A percentile compares a stretch with the other conserved stretches of the same genome.
Conservation (phyloP, 345 rosid species). For the Citrus australasica region DNA sequence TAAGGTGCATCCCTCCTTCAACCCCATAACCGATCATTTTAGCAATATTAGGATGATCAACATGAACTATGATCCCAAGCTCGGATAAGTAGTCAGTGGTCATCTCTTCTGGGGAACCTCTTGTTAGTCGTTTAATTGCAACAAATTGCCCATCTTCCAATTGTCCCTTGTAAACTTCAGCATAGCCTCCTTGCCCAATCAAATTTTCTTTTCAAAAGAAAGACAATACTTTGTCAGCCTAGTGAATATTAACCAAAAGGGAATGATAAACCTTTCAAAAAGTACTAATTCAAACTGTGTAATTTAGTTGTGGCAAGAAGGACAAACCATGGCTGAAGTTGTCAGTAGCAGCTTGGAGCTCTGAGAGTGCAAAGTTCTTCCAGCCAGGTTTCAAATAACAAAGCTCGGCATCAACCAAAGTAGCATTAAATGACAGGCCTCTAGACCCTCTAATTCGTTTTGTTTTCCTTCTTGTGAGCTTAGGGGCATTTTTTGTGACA, state of each 20-base stretch:
- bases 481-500: conserved; percentile 39
- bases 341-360: conserved; percentile 67
- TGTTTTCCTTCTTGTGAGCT: conserved; percentile 65
- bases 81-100: conserved; percentile 66
- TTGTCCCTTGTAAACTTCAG: conserved; percentile 81
- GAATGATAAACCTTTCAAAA: neutral
- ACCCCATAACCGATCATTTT: conserved; percentile 83
- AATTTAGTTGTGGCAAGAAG: neutral
- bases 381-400: conserved; percentile 62
- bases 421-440: conserved; percentile 36
- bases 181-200: conserved; percentile 94
- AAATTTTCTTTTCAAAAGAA: conserved; percentile 44
- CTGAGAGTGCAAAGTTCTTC: conserved; percentile 69
- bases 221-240: conserved; percentile 3
- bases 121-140: conserved; percentile 68
- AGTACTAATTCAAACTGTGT: neutral
- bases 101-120: conserved; percentile 68
- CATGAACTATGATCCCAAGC: conserved; percentile 96
- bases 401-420: conserved; percentile 53
- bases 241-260: neutral
- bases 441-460: conserved; percentile 54
- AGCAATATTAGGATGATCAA: conserved; percentile 78
- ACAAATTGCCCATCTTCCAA: conserved; percentile 55
- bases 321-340: conserved; percentile 64
- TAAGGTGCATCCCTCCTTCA: conserved; percentile 92